These are phyloP conservation scores for Pisolithus tinctorius DNA, from an alignment of 768 basidiomycete species.

Conservation along the genomic window DNA sequence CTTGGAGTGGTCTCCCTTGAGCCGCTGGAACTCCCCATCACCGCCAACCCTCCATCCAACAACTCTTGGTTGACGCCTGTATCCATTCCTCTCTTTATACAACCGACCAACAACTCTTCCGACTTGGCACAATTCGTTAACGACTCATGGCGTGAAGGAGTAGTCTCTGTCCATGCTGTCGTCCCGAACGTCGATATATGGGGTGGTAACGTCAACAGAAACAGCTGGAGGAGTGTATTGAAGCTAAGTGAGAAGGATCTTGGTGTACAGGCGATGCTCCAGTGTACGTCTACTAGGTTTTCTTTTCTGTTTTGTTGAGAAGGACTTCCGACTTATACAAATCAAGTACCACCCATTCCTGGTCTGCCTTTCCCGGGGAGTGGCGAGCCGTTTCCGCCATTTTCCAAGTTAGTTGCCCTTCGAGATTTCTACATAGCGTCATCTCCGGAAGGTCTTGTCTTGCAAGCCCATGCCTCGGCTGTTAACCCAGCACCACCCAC, in stretches of 20 bases:
- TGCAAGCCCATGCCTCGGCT: conserved; percentile 50
- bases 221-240: conserved; percentile 41
- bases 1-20: conserved; percentile 44
- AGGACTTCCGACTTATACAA: neutral
- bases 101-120: conserved; percentile 46
- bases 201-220: conserved; percentile 41
- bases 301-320: neutral
- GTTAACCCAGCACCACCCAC: conserved; percentile 49
- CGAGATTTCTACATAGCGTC: conserved; percentile 46
- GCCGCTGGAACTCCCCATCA: conserved; percentile 51
- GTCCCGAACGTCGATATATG: conserved; percentile 39
- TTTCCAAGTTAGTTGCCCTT: conserved; percentile 56
- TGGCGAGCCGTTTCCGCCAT: conserved; percentile 43
- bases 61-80: conserved; percentile 53
- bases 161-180: conserved; percentile 37
- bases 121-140: conserved; percentile 44
- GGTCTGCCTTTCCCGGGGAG: conserved; percentile 57
- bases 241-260: conserved; percentile 38
- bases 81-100: conserved; percentile 42
- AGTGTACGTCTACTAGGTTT: conserved; percentile 36
- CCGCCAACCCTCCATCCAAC: conserved; percentile 29
- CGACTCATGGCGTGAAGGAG: conserved; percentile 53
- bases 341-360: conserved; percentile 55
- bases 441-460: conserved; percentile 27
- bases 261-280: conserved; percentile 39